Evolutionary conservation across 2,329 filamentous ascomycete genomes (phyloP).

Genomic region (Scytalidium lignicola): DNA sequence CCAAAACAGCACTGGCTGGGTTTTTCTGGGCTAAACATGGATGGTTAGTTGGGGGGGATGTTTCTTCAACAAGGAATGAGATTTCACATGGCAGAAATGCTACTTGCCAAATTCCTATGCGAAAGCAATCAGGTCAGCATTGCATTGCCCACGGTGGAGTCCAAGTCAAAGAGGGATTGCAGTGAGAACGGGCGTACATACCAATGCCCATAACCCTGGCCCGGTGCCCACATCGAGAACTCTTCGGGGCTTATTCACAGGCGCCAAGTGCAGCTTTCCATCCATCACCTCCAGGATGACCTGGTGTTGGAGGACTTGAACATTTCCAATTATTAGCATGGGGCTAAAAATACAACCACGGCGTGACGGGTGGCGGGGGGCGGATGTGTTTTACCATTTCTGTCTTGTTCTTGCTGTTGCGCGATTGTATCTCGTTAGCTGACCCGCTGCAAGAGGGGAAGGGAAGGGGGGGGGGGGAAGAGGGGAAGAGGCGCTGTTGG

Average conservation of each 20-base stretch:
- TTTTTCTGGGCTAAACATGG: constrained; percentile 19
- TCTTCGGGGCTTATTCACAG: constrained; percentile 20
- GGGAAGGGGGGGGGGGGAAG: not conserved
- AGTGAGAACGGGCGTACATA: constrained; percentile 16
- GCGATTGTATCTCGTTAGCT: constrained; percentile 3
- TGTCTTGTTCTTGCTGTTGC: constrained; percentile 25
- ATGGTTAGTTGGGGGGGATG: not conserved
- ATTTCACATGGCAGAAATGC: too few species aligned
- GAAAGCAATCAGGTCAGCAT: constrained; percentile 6
- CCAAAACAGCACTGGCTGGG: constrained; percentile 23
- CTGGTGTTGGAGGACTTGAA: constrained; percentile 23
- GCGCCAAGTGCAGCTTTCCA: constrained; percentile 23
- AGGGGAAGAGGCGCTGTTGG: not conserved
- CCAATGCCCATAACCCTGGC: constrained; percentile 33
- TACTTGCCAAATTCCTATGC: constrained; percentile 21
- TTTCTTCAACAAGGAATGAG: too few species aligned
- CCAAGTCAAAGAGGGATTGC: not conserved
- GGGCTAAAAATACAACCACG: not conserved
- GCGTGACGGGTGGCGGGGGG: not conserved
- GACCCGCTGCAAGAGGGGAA: not conserved
- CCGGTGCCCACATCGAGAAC: constrained; percentile 36
- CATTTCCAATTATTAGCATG: not conserved
- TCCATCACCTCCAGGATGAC: constrained; percentile 26
- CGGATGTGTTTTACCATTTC: constrained; percentile 20
- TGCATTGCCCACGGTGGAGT: too few species aligned